phyloP scores from a whole-genome alignment of 2,329 filamentous ascomycete genomes.

The Trichoderma afroharzianum region DNA sequence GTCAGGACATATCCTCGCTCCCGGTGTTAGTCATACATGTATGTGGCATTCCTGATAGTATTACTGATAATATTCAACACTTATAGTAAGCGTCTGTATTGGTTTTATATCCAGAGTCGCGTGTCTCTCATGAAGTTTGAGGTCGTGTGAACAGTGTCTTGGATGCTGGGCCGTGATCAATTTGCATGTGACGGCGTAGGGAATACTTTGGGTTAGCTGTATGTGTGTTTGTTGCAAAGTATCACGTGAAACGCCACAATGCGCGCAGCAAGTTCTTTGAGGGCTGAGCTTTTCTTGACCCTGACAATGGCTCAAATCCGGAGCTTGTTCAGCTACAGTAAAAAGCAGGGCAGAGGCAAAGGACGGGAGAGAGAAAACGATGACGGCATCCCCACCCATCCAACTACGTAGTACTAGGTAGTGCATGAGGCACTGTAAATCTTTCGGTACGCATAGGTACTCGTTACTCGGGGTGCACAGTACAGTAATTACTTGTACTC shows the following conservation, averaged over 20 bases:
- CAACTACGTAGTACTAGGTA: background rate
- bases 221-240: background rate
- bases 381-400: conserved; percentile 1
- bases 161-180: background rate
- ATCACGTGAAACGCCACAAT: background rate
- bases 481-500: background rate
- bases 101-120: background rate
- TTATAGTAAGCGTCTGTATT: background rate
- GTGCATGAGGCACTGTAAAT: background rate
- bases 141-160: background rate
- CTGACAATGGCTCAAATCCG: background rate
- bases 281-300: background rate
- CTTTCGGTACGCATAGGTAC: background rate
- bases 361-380: background rate
- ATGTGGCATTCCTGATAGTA: background rate
- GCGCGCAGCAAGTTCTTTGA: background rate
- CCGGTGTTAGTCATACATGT: too few relatives aligned
- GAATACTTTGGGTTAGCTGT: background rate
- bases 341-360: background rate
- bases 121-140: background rate
- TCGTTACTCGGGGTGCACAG: background rate
- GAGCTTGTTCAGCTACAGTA: background rate
- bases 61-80: background rate
- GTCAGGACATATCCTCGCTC: too few relatives aligned
- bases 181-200: conserved; percentile 2